These are phyloP conservation scores for Colletotrichum simmondsii DNA, from an alignment of 2,329 filamentous ascomycete genomes.

Conservation along the genomic window DNA sequence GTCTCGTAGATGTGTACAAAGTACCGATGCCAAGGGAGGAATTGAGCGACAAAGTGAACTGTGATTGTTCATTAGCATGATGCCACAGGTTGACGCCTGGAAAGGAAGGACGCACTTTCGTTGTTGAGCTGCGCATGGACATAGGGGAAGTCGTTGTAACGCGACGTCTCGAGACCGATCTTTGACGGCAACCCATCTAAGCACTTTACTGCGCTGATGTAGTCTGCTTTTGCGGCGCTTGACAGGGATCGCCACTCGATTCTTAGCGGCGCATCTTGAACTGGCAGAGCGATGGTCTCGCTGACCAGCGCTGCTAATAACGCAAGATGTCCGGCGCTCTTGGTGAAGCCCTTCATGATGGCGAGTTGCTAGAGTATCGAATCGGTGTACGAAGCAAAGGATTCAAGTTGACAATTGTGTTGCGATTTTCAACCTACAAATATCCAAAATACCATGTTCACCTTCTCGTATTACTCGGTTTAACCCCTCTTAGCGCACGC, in stretches of 20 bases:
- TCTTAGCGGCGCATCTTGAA: not conserved
- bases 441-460: not conserved
- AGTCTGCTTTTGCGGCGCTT: not conserved
- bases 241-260: constrained; percentile 16
- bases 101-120: constrained; percentile 5
- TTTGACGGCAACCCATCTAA: constrained; percentile 40
- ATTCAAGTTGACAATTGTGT: not conserved
- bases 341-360: not conserved
- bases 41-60: constrained; percentile 44
- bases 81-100: not conserved
- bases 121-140: constrained; percentile 38
- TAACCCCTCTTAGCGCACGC: not conserved
- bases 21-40: constrained; percentile 49
- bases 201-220: constrained; percentile 41
- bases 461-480: not conserved
- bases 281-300: not conserved
- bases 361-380: not conserved
- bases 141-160: constrained; percentile 47
- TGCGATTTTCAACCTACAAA: not conserved
- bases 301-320: not conserved
- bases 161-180: constrained; percentile 37
- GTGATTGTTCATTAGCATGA: not conserved
- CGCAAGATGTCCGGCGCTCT: not conserved
- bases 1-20: constrained; percentile 45
- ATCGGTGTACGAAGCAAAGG: not conserved